Base-by-base conservation (phyloP, 1,284 basidiomycete genomes). In the Hypsizygus ulmarius region DNA sequence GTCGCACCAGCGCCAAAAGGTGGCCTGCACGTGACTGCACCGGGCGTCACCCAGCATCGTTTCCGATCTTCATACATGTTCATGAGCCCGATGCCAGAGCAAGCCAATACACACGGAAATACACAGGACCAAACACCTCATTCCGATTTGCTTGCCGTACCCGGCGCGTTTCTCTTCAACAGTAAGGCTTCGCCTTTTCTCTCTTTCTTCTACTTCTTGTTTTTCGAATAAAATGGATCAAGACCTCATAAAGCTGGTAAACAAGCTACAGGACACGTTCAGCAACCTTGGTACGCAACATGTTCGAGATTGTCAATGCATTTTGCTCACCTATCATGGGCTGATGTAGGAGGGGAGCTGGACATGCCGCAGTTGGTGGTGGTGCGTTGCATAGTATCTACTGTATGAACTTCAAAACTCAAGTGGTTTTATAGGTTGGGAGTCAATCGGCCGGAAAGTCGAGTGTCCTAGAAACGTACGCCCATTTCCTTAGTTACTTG, bases 231-330 rank as follows among this genome's bases (percentile, higher is more conserved):
- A 58, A 55, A 92, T 95, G 93, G 93, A 96, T 69, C 82, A 87
- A 44, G 94, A 97, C 69, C 83, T 98, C 59, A 99, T 98, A 61
- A 86, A 88, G 59, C 82, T 97, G 18, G 96, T 98, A 45, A 98
- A 98, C 75, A 90, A 88, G 73, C 86, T 99, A 39, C 96, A 98
- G 71, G 88, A 90, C 59, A 90, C 87, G 46, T 91, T 90, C 70
- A 79, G 75, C 65, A 90, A 90, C 62, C 78, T 90, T 47, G 87
- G 88, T 87, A 52, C 56, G 83, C 21, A 25, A 7, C 21, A 25
- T 7, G 7, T 4, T 73, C 43, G 39, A 43, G 38, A 33, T 47
- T 45, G 35, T 44, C 21, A 48, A 14, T 19, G 43, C 49, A 45
- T 42, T 37, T 50, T 40, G 51, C 12, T 50, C 47, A 49, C 54